Conservation (phyloP, 208 protist species). For the Hexamita inflata region DNA sequence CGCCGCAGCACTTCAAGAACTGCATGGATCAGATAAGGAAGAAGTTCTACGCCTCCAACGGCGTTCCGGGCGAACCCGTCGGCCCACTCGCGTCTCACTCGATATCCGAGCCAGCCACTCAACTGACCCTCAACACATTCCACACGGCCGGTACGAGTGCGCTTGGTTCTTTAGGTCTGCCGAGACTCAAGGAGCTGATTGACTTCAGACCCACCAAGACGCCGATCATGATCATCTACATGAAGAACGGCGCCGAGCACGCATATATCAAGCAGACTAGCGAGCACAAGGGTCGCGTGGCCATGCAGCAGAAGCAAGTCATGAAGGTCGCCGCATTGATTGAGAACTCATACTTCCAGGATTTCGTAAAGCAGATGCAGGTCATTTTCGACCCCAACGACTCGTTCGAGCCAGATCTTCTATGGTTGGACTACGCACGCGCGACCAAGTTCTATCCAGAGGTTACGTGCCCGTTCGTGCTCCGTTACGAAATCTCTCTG, state of each 20-base stretch:
- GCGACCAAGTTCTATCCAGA: not conserved
- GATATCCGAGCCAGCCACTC: conserved; percentile 94
- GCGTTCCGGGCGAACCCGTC: conserved; percentile 72
- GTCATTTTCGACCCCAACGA: not conserved
- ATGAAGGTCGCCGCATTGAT: conserved; percentile 28
- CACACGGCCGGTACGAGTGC: conserved; percentile 94
- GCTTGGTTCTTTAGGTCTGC: conserved; percentile 94
- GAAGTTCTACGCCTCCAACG: conserved; percentile 68
- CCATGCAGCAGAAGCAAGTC: not conserved
- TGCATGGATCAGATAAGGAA: conserved; percentile 78
- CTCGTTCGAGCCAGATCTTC: too few relatives aligned
- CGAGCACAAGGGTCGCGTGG: conserved; percentile 54
- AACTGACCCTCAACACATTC: conserved; percentile 99
- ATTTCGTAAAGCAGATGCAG: conserved; percentile 42
- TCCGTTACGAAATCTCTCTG: not conserved
- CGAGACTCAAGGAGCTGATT: conserved; percentile 89
- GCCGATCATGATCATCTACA: conserved; percentile 57
- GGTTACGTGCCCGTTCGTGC: not conserved
- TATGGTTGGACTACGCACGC: too few relatives aligned
- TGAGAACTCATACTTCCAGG: conserved; percentile 85
- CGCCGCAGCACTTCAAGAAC: conserved; percentile 77
- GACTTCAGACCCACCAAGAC: conserved; percentile 66
- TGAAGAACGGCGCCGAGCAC: conserved; percentile 38
- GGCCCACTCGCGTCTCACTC: conserved; percentile 86
- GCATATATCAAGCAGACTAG: conserved; percentile 58